Evolutionary conservation across 176 grass and related monocot genomes (phyloP).

Genomic region (Otatea glauca): DNA sequence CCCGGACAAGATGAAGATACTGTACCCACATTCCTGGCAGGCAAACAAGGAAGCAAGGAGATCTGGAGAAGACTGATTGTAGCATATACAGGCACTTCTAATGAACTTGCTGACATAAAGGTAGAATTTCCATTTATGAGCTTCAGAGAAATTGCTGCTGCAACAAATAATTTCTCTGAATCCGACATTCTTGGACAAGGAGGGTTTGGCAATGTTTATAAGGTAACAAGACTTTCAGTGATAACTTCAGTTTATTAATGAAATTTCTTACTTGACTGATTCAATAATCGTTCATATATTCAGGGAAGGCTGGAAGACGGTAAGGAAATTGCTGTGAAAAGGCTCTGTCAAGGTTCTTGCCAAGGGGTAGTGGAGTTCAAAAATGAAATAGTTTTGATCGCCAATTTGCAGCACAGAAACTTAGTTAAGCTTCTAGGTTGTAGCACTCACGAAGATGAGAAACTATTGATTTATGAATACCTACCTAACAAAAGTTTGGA

Average conservation of each 20-base stretch:
- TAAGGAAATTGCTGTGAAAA: too few species aligned
- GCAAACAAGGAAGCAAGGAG: neutral
- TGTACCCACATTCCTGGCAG: neutral
- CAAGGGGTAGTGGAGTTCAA: too few species aligned
- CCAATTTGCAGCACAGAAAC: too few species aligned
- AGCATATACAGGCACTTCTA: neutral
- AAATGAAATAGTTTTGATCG: too few species aligned
- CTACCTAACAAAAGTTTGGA: too few species aligned
- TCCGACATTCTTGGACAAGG: slow-evolving; percentile 60
- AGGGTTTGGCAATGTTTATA: slow-evolving; percentile 71
- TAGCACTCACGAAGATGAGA: too few species aligned
- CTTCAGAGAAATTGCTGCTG: slow-evolving; percentile 40
- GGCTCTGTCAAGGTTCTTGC: too few species aligned
- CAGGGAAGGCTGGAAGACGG: slow-evolving; percentile 33
- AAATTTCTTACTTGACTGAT: neutral
- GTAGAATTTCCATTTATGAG: slow-evolving; percentile 17
- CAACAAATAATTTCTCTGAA: slow-evolving; percentile 61
- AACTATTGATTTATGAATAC: too few species aligned
- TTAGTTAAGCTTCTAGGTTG: too few species aligned
- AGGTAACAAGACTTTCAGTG: slow-evolving; percentile 35
- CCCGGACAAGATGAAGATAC: too few species aligned
- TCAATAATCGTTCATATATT: neutral
- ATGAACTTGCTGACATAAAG: slow-evolving; percentile 11
- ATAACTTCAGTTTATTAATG: neutral
- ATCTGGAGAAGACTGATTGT: neutral